These are phyloP conservation scores for Panaeolus papilionaceus DNA, from an alignment of 768 basidiomycete species.

Conservation along the genomic window DNA sequence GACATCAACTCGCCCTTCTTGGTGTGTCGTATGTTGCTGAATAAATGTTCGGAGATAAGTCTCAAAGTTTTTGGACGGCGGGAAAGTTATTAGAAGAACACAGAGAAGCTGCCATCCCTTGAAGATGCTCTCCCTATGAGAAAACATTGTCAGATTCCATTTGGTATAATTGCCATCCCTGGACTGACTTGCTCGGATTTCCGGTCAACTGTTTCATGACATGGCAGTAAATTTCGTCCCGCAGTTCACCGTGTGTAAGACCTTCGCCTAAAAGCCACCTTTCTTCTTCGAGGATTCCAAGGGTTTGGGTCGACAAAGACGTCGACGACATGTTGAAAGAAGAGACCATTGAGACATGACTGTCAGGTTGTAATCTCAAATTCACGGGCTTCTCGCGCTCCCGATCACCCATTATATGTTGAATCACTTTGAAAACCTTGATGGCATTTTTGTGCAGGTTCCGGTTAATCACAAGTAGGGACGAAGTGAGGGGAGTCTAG, in stretches of 20 bases:
- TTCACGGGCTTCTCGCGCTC: conserved; percentile 70
- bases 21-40: conserved; percentile 65
- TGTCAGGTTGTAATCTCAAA: conserved; percentile 52
- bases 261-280: conserved; percentile 86
- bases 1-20: conserved; percentile 81
- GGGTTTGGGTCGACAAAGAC: conserved; percentile 44
- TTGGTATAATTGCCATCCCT: conserved; percentile 16
- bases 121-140: conserved; percentile 77
- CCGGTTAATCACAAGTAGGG: conserved; percentile 75
- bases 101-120: conserved; percentile 94
- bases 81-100: conserved; percentile 90
- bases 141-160: conserved; percentile 54
- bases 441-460: conserved; percentile 77
- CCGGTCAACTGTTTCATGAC: conserved; percentile 88
- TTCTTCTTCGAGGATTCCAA: conserved; percentile 78
- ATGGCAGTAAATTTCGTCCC: conserved; percentile 95
- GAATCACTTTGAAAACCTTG: conserved; percentile 87
- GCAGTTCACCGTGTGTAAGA: conserved; percentile 78
- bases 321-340: conserved; percentile 53
- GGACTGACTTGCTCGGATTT: conserved; percentile 78
- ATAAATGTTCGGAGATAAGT: conserved; percentile 84
- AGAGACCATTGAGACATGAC: conserved; percentile 47
- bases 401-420: conserved; percentile 93
- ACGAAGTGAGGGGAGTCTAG: conserved; percentile 69
- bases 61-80: conserved; percentile 93